Conservation (phyloP, 2,329 filamentous ascomycete genomes). For the Trichophyton rubrum region DNA sequence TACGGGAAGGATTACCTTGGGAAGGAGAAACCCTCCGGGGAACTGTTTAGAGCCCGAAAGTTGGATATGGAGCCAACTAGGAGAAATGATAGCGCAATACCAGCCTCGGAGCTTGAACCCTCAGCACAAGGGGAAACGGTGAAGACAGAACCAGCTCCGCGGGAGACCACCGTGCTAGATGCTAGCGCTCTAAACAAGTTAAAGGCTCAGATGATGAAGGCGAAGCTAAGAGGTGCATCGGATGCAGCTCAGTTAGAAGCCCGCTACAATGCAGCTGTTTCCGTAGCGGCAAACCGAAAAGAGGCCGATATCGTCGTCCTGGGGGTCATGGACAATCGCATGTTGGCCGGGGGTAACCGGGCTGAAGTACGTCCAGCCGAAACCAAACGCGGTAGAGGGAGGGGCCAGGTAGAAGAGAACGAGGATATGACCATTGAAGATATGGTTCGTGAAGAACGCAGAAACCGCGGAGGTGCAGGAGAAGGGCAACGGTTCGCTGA, state of each 20-base stretch:
- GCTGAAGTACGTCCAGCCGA: constrained; percentile 66
- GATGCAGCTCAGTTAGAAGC: constrained; percentile 66
- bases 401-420: constrained; percentile 77
- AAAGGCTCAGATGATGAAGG: constrained; percentile 91
- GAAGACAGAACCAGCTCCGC: constrained; percentile 40
- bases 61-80: constrained; percentile 43
- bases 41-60: constrained; percentile 68
- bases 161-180: constrained; percentile 48
- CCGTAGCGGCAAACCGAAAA: constrained; percentile 45
- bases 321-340: constrained; percentile 75
- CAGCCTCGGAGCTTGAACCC: constrained; percentile 20
- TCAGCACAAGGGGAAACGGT: constrained; percentile 46
- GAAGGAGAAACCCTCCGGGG: constrained; percentile 76
- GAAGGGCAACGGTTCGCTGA: constrained; percentile 77
- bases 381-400: constrained; percentile 70
- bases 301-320: constrained; percentile 64
- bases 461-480: constrained; percentile 63
- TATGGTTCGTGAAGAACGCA: constrained; percentile 89
- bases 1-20: constrained; percentile 78
- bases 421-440: constrained; percentile 94
- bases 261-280: constrained; percentile 67
- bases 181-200: constrained; percentile 75
- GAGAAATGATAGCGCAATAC: constrained; percentile 21
- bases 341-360: constrained; percentile 64
- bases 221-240: constrained; percentile 66